Percentiles rank a stretch among this genome's conserved stretches.
Evolutionary conservation across 1,139 yeast species (phyloP).

Genomic region (Nadsonia commutata): DNA sequence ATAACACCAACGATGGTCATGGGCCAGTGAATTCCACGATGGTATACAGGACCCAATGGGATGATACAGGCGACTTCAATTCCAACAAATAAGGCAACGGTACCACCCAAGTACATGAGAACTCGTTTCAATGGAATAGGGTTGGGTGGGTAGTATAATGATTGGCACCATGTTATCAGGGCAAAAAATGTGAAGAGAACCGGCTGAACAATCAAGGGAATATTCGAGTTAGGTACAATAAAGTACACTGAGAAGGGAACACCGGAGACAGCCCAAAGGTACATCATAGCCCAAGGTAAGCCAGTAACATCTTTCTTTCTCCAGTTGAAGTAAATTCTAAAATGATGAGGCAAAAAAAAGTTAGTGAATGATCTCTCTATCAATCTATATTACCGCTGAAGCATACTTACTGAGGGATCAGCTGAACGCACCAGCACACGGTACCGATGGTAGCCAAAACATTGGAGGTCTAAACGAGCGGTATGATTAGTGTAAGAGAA

Average conservation of each 20-base stretch:
- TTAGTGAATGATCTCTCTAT: too few relatives aligned
- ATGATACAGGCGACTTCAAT: constrained; percentile 57
- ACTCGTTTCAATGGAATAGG: constrained; percentile 8
- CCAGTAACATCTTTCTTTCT: constrained; percentile 71
- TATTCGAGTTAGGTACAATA: constrained; percentile 51
- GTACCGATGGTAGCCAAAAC: constrained; percentile 85
- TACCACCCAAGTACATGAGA: constrained; percentile 15
- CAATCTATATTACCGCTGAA: too few relatives aligned
- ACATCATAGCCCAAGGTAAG: constrained; percentile 69
- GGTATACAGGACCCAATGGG: constrained; percentile 52
- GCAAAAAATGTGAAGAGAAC: constrained; percentile 68
- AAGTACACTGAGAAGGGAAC: constrained; percentile 76
- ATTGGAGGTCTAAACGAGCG: constrained; percentile 35
- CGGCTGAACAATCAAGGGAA: constrained; percentile 77
- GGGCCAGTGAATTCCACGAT: constrained; percentile 53
- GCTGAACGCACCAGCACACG: constrained; percentile 79
- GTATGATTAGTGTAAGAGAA: too few relatives aligned
- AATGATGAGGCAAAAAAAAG: too few relatives aligned
- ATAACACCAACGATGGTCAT: constrained; percentile 60
- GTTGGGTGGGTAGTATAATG: constrained; percentile 66
- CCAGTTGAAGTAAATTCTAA: constrained; percentile 45
- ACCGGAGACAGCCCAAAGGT: constrained; percentile 73
- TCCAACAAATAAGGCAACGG: constrained; percentile 36
- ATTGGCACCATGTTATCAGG: constrained; percentile 52
- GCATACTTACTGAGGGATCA: constrained; percentile 55